A percentile compares a stretch with the other conserved stretches of the same genome.
These are phyloP conservation scores for Rubus parviflorus DNA, from an alignment of 306 rosid genomes.

Conservation along the genomic window DNA sequence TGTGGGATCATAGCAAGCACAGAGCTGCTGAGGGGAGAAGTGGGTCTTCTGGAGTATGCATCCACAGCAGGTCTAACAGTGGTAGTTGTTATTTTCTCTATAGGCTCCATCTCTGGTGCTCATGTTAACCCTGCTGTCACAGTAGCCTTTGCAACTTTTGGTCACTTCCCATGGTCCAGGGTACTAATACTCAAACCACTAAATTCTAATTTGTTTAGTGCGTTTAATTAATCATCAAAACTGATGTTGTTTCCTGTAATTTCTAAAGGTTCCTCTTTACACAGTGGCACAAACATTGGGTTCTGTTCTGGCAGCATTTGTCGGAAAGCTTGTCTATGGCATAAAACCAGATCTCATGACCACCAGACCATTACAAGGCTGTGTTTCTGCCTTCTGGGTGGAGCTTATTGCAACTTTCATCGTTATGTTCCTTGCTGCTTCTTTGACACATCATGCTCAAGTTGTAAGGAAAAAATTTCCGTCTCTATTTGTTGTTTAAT, in stretches of 20 bases:
- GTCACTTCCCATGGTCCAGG: conserved; percentile 76
- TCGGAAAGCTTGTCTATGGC: conserved; percentile 59
- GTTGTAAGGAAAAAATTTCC: conserved; percentile 42
- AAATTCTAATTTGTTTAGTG: neutral
- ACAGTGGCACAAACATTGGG: conserved; percentile 63
- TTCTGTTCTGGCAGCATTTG: conserved; percentile 60
- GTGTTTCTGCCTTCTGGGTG: conserved; percentile 70
- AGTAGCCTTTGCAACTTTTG: conserved; percentile 75
- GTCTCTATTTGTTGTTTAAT: neutral
- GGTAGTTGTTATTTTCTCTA: conserved; percentile 62
- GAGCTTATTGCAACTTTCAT: conserved; percentile 79
- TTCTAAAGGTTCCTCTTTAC: conserved; percentile 65
- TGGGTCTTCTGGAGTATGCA: conserved; percentile 76
- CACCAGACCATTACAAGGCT: conserved; percentile 57
- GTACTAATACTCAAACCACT: conserved; percentile 30
- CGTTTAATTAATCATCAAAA: neutral
- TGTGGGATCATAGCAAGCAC: conserved; percentile 73
- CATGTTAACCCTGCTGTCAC: conserved; percentile 91
- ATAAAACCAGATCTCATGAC: conserved; percentile 53
- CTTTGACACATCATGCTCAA: conserved; percentile 55
- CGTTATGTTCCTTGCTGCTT: conserved; percentile 66
- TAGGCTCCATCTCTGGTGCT: conserved; percentile 75
- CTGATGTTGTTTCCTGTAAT: neutral
- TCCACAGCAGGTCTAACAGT: conserved; percentile 83
- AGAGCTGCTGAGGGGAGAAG: conserved; percentile 41